Base-by-base conservation (phyloP, 805 yeast species). In the Metschnikowia borealis region DNA sequence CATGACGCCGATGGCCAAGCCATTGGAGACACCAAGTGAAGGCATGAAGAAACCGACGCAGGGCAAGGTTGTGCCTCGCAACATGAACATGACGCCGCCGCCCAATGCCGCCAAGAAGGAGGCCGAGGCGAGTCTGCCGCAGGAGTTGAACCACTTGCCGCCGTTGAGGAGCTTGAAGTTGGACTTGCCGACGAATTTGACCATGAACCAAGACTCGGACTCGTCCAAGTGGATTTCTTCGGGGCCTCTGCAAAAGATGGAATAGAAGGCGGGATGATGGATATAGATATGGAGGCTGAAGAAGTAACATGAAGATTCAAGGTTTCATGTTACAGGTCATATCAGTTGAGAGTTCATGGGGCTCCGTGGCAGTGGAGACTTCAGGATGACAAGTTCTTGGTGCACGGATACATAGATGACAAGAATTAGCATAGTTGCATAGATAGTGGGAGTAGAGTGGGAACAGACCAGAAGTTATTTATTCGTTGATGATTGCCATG, bases 161-260 rank as follows among this genome's bases (percentile, higher is more conserved):
- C 73, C 83, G 18, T 63, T 80, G 44, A 63, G 80, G 45, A 75
- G 81, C 35, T 68, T 80, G 59, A 77, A 78, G 48, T 66, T 79
- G 36, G 80, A 76, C 54, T 68, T 79, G 48, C 83, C 83, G 2
- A 70, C 71, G 17, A 76, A 71, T 44, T 59, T 73, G 33, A 46
- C 55, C 36, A 57, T 57, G 61, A 32, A 20, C 38, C 43, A 26
- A 20, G 45, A 42, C 20, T 33, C 45, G 10, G 45, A 42, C 23
- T 39, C 43, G 6, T 20, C 45, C 52, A 51, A 8, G 42, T 48
- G n/a, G 49, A 50, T 21, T 18, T 44, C 23, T 38, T 43, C 32
- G 15, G 47, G 21, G 34, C 52, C 15, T 44, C 48, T 32, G 45
- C 38, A 42, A 18, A 32, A 42, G 33, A 42, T n/a, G 31, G 31